Conservation (phyloP, 139 green algal genomes). For the Picochlorum costavermella region DNA sequence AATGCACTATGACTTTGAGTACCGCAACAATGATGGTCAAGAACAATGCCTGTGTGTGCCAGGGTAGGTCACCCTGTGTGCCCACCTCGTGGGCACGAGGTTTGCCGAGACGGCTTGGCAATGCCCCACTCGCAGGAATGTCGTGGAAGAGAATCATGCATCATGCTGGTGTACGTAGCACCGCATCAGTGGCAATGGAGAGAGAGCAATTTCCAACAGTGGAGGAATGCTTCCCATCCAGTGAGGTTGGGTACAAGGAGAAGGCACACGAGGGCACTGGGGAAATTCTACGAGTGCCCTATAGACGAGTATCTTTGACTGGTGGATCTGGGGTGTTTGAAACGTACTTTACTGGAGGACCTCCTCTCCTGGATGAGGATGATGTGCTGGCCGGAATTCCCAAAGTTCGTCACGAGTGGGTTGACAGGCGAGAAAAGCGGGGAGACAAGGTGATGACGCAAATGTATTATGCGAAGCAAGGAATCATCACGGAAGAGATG, state of each 20-base stretch:
- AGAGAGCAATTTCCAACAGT: conserved; percentile 51
- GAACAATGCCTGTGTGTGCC: too few relatives aligned
- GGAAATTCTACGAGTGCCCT: conserved; percentile 57
- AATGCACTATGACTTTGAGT: too few relatives aligned
- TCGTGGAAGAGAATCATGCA: too few relatives aligned
- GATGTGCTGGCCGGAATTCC: conserved; percentile 52
- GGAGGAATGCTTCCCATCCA: conserved; percentile 72
- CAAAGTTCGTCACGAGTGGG: conserved; percentile 66
- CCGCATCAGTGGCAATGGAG: too few relatives aligned
- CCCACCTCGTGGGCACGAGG: too few relatives aligned
- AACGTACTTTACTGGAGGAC: conserved; percentile 84
- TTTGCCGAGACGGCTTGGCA: too few relatives aligned
- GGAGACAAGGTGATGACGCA: conserved; percentile 51
- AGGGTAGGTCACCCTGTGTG: too few relatives aligned
- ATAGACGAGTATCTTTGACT: conserved; percentile 69
- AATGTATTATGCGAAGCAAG: conserved; percentile 74
- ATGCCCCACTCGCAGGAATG: too few relatives aligned
- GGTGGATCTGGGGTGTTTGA: conserved; percentile 71
- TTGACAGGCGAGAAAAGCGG: conserved; percentile 47
- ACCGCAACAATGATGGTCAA: too few relatives aligned
- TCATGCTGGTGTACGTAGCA: too few relatives aligned
- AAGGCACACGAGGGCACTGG: conserved; percentile 37
- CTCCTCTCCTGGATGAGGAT: conserved; percentile 51
- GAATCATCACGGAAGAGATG: conserved; percentile 93
- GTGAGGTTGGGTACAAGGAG: conserved; percentile 61